These are phyloP conservation scores for Candida smagusa DNA, from an alignment of 1,139 yeast species.

Conservation along the genomic window DNA sequence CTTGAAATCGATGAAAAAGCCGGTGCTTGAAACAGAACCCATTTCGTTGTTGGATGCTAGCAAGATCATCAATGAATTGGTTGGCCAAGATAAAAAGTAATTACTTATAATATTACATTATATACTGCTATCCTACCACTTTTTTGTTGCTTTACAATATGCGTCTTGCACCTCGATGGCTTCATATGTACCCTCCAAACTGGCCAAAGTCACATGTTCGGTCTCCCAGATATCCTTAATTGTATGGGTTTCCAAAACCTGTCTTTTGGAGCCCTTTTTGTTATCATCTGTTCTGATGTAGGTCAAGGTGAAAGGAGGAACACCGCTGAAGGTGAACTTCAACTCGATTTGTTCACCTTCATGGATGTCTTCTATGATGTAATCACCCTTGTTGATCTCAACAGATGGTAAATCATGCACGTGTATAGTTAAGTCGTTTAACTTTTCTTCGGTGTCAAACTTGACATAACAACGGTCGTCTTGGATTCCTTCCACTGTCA, in stretches of 20 bases:
- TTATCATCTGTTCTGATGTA: slow-evolving; percentile 50
- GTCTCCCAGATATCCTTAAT: slow-evolving; percentile 65
- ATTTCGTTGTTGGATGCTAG: slow-evolving; percentile 17
- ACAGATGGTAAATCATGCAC: slow-evolving; percentile 89
- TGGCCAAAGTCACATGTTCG: slow-evolving; percentile 70
- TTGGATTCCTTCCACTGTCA: slow-evolving; percentile 63
- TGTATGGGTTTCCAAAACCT: slow-evolving; percentile 73
- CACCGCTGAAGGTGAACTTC: slow-evolving; percentile 62
- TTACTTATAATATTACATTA: not conserved
- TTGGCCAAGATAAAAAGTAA: slow-evolving; percentile 4
- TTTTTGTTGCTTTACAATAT: slow-evolving; percentile 58
- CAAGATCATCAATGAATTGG: slow-evolving; percentile 17
- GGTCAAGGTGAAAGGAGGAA: slow-evolving; percentile 67
- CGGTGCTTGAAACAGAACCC: slow-evolving; percentile 4
- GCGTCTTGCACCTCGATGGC: slow-evolving; percentile 85
- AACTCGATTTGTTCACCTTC: slow-evolving; percentile 86
- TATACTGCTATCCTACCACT: slow-evolving; percentile 3
- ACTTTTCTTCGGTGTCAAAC: slow-evolving; percentile 40
- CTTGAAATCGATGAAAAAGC: not conserved
- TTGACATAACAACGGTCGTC: slow-evolving; percentile 77
- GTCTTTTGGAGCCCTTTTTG: slow-evolving; percentile 46
- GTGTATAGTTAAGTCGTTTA: slow-evolving; percentile 44
- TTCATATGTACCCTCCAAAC: slow-evolving; percentile 90
- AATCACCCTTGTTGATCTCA: slow-evolving; percentile 76
- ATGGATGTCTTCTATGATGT: slow-evolving; percentile 76